Conservation (phyloP, 2,329 filamentous ascomycete genomes). For the Meredithiella fracta region DNA sequence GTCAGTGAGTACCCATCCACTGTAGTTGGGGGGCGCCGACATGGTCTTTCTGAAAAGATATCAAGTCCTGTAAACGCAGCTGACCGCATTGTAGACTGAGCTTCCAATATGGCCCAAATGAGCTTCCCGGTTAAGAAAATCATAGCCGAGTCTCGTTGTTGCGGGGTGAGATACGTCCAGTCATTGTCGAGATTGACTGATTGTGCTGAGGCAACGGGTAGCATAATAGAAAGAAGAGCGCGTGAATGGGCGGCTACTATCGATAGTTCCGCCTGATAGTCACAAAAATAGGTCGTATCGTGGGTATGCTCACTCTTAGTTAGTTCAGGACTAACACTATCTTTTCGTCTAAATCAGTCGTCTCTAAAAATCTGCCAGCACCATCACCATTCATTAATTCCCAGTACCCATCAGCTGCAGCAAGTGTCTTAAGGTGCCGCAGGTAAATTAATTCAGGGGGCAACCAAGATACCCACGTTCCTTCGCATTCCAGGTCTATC, state of each 20-base stretch:
- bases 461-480: slow-evolving; percentile 7
- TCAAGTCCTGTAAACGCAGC: slow-evolving; percentile 7
- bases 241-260: neutral
- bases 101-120: slow-evolving; percentile 12
- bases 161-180: neutral
- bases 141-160: slow-evolving; percentile 2
- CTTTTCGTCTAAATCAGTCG: neutral
- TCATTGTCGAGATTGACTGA: neutral
- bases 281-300: neutral
- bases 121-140: slow-evolving; percentile 10
- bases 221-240: neutral
- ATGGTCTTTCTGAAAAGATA: slow-evolving; percentile 3
- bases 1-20: no score
- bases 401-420: neutral
- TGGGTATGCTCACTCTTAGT: neutral
- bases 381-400: neutral
- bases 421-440: slow-evolving; percentile 1
- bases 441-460: slow-evolving; percentile 6
- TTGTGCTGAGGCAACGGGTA: neutral
- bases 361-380: neutral
- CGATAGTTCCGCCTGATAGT: neutral
- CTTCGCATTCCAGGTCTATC: slow-evolving; percentile 6
- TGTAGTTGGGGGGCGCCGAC: neutral
- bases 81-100: neutral
- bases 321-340: neutral